A percentile compares a stretch with the other conserved stretches of the same genome.
phyloP scores from a whole-genome alignment of 371 early-diverging fungal species.

The Mucor ambiguus region DNA sequence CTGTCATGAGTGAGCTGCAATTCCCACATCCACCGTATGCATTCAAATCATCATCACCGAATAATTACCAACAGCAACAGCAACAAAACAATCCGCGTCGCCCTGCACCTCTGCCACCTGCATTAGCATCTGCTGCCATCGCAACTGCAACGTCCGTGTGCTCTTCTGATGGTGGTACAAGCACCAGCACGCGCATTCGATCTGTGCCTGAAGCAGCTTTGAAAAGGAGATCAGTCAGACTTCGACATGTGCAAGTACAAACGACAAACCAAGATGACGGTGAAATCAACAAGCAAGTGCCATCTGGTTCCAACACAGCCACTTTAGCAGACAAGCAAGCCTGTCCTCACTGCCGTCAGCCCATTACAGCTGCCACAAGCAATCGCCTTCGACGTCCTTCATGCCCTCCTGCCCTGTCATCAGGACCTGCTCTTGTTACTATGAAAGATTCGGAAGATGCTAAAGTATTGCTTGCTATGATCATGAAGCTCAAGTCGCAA shows the following conservation, averaged over 20 bases:
- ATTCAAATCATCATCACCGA: constrained; percentile 10
- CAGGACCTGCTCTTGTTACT: constrained; percentile 10
- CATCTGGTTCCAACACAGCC: not conserved
- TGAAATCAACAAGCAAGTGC: not conserved
- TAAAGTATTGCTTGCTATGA: constrained; percentile 28
- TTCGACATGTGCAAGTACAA: constrained; percentile 44
- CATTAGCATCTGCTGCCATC: constrained; percentile 41
- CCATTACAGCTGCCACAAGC: not conserved
- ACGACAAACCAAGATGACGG: constrained; percentile 7
- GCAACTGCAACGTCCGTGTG: constrained; percentile 21
- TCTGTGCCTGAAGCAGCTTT: constrained; percentile 37
- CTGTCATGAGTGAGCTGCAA: constrained; percentile 20
- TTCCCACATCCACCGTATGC: constrained; percentile 38
- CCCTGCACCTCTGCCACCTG: constrained; percentile 38
- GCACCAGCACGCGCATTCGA: constrained; percentile 3
- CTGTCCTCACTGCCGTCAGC: constrained; percentile 41
- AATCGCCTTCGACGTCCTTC: constrained; percentile 22
- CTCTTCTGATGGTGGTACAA: constrained; percentile 7
- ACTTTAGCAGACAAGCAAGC: not conserved
- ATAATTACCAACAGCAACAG: not conserved
- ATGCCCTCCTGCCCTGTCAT: constrained; percentile 38
- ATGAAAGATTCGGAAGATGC: constrained; percentile 1
- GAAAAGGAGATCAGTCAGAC: constrained; percentile 37
- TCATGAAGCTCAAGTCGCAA: constrained; percentile 39
- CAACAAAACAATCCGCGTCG: constrained; percentile 26